These are phyloP conservation scores for Mycena metata DNA, from an alignment of 768 basidiomycete species.

Conservation along the genomic window DNA sequence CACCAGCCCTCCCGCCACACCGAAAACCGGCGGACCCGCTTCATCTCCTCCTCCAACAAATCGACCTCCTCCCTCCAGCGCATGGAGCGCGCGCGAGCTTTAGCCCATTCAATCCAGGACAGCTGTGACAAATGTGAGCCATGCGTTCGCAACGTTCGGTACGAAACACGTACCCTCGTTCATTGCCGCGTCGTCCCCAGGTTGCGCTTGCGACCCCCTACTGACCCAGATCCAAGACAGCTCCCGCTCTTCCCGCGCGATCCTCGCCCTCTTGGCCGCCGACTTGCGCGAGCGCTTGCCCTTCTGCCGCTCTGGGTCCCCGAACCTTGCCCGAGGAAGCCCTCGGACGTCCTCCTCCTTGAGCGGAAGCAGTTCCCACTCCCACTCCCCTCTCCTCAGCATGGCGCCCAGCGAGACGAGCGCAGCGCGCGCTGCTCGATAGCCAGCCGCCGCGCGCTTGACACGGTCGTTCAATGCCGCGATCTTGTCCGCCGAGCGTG, in stretches of 20 bases:
- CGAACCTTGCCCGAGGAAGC: constrained; percentile 7
- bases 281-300: background rate
- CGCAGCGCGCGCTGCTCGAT: constrained; percentile 10
- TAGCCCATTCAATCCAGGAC: constrained; percentile 21
- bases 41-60: constrained; percentile 32
- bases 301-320: background rate
- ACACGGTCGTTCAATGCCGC: constrained; percentile 22
- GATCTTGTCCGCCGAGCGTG: background rate
- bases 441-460: background rate
- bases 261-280: background rate
- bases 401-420: constrained; percentile 17
- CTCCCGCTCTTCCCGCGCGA: background rate
- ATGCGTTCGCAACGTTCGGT: too few species aligned
- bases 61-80: constrained; percentile 30
- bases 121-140: background rate
- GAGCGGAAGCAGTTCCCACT: constrained; percentile 37
- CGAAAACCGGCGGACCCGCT: constrained; percentile 10
- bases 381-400: constrained; percentile 37
- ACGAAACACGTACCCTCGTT: background rate
- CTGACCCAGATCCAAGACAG: constrained; percentile 9
- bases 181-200: background rate
- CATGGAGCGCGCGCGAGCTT: background rate
- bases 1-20: constrained; percentile 23
- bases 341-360: constrained; percentile 17
- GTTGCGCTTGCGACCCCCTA: background rate